Base-by-base conservation (phyloP, 768 basidiomycete species). In the Trametes maxima region DNA sequence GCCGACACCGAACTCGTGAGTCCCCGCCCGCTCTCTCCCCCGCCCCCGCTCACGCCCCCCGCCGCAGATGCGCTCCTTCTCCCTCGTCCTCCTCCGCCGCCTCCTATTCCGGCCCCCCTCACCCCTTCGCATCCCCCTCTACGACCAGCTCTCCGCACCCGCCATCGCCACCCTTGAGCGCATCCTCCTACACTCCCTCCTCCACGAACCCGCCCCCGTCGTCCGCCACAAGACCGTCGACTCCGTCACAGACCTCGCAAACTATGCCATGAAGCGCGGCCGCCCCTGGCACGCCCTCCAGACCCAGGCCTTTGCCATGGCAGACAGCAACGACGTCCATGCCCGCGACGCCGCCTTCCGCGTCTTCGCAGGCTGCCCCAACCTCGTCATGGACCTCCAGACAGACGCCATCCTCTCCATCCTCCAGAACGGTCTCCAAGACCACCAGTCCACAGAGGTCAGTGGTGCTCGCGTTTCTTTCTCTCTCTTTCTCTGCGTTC, bases 201-300 rank as follows among this genome's bases (percentile, higher is more conserved):
- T 81, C 0, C 82, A 87, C 55, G 90, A 93, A 67, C 78, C 78
- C 0, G 73, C 80, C 4, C 68, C 78, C 16, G 72, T 77, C n/a
- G 89, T 92, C 13, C 78, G 90, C 16, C 80, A 83, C 17, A 90
- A 89, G 72, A 79, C 84, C 2, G 87, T 89, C 14, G 90, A 93
- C 67, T 89, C 90, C 1, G 80, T 89, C 22, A 85, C 84, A 60
- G 92, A 93, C 67, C 75, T 93, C 28, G 87, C 91, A 6, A 88
- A 87, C 57, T 84, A 89, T 59, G 83, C 84, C 12, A 90, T 93
- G 88, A 70, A 73, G 16, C 81, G 90, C 1, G 92, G 91, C 0
- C 74, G 89, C 10, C 90, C 90, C 2, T 94, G 91, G 91, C 90
- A 91, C 68, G 87, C 87, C 2, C 77, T 93, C 1, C 91, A 92